Conservation (phyloP, 306 rosid genomes). For the Lathyrus aphaca region DNA sequence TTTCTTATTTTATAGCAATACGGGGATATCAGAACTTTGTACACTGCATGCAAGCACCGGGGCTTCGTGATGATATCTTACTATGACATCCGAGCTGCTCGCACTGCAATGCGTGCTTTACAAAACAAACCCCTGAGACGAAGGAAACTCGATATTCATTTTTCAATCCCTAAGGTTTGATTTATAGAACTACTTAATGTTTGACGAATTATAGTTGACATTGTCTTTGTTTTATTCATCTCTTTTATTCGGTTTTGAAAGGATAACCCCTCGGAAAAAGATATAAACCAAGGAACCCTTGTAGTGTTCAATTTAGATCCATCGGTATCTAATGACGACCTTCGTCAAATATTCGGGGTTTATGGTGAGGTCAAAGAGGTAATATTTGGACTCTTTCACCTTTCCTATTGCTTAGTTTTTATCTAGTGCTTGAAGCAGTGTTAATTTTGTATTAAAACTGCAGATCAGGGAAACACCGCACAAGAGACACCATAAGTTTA, state of each 20-base stretch:
- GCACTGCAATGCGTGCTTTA: conserved; percentile 88
- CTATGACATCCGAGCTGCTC: conserved; percentile 94
- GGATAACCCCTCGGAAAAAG: conserved; percentile 96
- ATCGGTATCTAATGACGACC: conserved; percentile 90
- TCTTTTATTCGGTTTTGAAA: conserved; percentile 45
- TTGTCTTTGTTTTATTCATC: conserved; percentile 30
- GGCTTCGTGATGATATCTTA: conserved; percentile 98
- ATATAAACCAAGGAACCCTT: conserved; percentile 95
- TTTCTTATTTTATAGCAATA: conserved; percentile 65
- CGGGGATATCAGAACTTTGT: conserved; percentile 91
- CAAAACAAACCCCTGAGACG: conserved; percentile 92
- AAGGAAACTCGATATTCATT: conserved; percentile 94
- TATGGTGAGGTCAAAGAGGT: conserved; percentile 98
- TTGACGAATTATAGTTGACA: conserved; percentile 8
- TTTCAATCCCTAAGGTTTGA: conserved; percentile 95
- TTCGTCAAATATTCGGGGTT: conserved; percentile 86
- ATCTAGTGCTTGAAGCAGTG: conserved; percentile 30
- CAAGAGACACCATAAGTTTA: conserved; percentile 92
- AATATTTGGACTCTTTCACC: neutral
- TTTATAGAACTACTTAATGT: conserved; percentile 20
- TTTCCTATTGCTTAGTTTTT: conserved; percentile 6
- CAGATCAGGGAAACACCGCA: conserved; percentile 98
- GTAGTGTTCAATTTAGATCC: conserved; percentile 96
- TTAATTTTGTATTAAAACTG: conserved; percentile 38
- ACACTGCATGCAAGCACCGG: conserved; percentile 95